phyloP scores from a whole-genome alignment of 2,329 filamentous ascomycete species.

The Nannizziopsis barbatae region DNA sequence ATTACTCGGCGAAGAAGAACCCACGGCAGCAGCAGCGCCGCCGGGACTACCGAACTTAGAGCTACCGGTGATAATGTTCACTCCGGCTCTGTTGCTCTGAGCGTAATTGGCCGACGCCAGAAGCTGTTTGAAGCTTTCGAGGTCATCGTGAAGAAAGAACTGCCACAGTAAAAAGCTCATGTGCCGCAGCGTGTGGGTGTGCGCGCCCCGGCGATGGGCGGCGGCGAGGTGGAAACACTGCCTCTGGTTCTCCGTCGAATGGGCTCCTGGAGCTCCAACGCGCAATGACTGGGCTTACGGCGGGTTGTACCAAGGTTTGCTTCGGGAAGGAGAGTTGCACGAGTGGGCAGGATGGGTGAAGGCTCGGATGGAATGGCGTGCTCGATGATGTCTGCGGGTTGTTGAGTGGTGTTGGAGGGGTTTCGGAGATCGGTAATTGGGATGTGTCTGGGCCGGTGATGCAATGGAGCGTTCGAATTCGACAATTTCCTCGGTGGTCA shows the following conservation, averaged over 20 bases:
- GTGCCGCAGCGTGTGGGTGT: conserved; percentile 37
- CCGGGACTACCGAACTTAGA: conserved; percentile 22
- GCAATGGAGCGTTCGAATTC: background rate
- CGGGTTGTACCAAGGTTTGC: conserved; percentile 2
- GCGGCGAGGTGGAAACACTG: background rate
- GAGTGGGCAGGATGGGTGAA: background rate
- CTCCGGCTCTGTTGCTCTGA: conserved; percentile 21
- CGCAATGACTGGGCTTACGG: conserved; percentile 11
- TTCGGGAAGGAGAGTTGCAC: background rate
- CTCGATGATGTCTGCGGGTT: background rate
- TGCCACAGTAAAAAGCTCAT: conserved; percentile 98
- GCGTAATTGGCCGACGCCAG: conserved; percentile 59
- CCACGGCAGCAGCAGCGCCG: conserved; percentile 20
- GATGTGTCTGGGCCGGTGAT: background rate
- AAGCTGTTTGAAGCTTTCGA: conserved; percentile 84
- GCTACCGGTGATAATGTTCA: conserved; percentile 20
- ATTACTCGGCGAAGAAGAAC: conserved; percentile 25
- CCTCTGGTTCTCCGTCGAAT: background rate
- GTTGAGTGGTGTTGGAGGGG: background rate
- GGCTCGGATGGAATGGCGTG: background rate
- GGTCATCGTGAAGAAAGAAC: conserved; percentile 93
- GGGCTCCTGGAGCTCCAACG: conserved; percentile 7
- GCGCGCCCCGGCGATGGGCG: too few species aligned
- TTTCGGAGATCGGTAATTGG: background rate
- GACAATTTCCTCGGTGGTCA: too few species aligned